Conservation (phyloP, 345 rosid genomes). For the Gossypium australe region DNA sequence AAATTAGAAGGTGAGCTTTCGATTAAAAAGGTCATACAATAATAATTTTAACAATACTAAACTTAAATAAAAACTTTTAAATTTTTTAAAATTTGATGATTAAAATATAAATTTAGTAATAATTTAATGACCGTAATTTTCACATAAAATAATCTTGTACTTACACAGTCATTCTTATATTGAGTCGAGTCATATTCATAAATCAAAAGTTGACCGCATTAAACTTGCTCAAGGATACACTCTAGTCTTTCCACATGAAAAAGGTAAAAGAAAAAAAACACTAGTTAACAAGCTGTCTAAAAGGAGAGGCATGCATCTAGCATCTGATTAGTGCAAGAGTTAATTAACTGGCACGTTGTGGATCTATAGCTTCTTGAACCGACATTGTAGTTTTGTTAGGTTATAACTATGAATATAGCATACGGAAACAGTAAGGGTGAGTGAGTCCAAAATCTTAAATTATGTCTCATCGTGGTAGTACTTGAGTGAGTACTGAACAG, state of each 20-base stretch:
- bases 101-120: too few species aligned
- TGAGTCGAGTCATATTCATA: background rate
- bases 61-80: too few species aligned
- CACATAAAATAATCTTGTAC: too few species aligned
- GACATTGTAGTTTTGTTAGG: background rate
- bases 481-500: background rate
- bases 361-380: background rate
- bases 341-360: background rate
- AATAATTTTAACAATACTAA: too few species aligned
- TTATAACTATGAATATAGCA: background rate
- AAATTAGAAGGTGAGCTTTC: fast-evolving
- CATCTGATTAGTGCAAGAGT: background rate
- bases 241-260: background rate
- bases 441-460: background rate
- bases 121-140: too few species aligned
- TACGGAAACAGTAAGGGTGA: background rate
- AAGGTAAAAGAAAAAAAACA: background rate
- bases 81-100: too few species aligned
- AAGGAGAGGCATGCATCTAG: background rate
- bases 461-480: background rate
- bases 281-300: too few species aligned
- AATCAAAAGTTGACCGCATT: background rate
- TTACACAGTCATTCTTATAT: too few species aligned
- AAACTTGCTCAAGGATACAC: background rate
- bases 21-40: too few species aligned